These are phyloP conservation scores for Coemansia sp. DNA, from an alignment of 192 early-diverging fungal genomes.

Conservation along the genomic window DNA sequence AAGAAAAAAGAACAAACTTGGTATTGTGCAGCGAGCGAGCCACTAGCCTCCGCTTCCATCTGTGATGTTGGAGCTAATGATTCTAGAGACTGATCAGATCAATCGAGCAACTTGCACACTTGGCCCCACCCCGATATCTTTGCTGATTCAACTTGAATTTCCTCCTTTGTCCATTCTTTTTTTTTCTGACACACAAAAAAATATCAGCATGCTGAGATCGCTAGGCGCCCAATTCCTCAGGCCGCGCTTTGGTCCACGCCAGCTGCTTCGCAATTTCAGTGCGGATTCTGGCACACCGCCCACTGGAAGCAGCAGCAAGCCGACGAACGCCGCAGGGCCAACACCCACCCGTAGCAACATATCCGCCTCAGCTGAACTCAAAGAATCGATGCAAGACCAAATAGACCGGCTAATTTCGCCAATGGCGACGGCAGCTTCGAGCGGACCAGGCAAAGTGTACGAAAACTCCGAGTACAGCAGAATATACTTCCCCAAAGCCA, in stretches of 20 bases:
- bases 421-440: not conserved
- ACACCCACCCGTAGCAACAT: not conserved
- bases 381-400: constrained; percentile 9
- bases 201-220: constrained; percentile 6
- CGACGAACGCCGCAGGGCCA: not conserved
- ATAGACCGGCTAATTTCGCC: constrained; percentile 13
- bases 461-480: constrained; percentile 26
- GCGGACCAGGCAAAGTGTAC: constrained; percentile 5
- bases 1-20: not conserved
- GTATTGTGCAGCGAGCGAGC: not conserved
- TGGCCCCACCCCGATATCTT: no score
- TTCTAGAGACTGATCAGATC: no score
- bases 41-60: not conserved
- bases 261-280: not conserved
- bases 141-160: no score
- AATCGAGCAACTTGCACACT: no score
- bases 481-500: constrained; percentile 9
- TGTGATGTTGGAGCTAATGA: not conserved
- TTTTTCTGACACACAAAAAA: constrained; percentile 3
- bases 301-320: not conserved
- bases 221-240: not conserved
- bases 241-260: not conserved
- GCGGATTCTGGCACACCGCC: not conserved
- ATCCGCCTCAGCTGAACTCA: not conserved
- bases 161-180: not conserved